A percentile compares a stretch with the other conserved stretches of the same genome.
Conservation (phyloP, 2,329 filamentous ascomycete genomes). For the Cadophora malorum region DNA sequence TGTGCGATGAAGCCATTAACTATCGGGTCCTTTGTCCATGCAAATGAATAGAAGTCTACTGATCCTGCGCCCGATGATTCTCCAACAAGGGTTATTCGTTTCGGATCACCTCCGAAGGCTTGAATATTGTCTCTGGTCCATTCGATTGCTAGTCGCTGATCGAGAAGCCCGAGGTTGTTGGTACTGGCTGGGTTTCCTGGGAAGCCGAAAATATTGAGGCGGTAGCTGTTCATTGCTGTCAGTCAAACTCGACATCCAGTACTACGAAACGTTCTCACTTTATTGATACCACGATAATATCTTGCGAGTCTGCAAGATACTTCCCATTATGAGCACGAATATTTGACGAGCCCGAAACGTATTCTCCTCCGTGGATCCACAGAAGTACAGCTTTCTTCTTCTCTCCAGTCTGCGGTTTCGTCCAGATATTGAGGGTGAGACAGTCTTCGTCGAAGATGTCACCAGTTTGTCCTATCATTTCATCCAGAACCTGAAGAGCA, state of each 20-base stretch:
- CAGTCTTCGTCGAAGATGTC: conserved; percentile 44
- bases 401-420: conserved; percentile 42
- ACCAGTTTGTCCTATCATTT: conserved; percentile 17
- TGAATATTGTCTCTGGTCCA: conserved; percentile 66
- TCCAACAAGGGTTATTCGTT: conserved; percentile 50
- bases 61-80: conserved; percentile 50
- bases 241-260: background rate
- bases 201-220: conserved; percentile 36
- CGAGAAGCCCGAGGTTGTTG: conserved; percentile 56
- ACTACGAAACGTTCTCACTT: conserved; percentile 47
- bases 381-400: conserved; percentile 50
- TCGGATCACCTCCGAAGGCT: conserved; percentile 52
- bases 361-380: conserved; percentile 53
- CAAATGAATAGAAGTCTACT: conserved; percentile 52
- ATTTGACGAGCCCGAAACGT: conserved; percentile 46
- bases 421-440: conserved; percentile 48
- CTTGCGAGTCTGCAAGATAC: conserved; percentile 49
- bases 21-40: conserved; percentile 37
- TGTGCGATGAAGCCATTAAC: conserved; percentile 29
- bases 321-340: conserved; percentile 49
- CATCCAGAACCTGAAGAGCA: conserved; percentile 14
- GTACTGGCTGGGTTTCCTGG: conserved; percentile 25
- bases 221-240: conserved; percentile 27
- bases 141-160: conserved; percentile 61
- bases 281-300: conserved; percentile 52